Evolutionary conservation across 225 moss, liverwort and hornwort genomes (phyloP).

Genomic region (Rhytidiadelphus loreus): DNA sequence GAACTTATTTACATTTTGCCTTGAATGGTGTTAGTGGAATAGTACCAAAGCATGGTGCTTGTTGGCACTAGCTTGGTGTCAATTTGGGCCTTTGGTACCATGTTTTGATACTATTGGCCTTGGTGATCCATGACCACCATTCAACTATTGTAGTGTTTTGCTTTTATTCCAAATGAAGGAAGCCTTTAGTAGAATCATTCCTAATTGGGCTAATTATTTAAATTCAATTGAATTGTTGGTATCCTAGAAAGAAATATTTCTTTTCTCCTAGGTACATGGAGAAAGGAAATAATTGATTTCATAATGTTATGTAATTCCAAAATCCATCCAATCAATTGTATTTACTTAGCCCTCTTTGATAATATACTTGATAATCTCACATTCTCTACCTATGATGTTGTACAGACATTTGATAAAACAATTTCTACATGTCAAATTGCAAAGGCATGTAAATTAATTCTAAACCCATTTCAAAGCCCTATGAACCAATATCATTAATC

Average conservation of each 20-base stretch:
- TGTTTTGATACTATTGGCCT: not conserved
- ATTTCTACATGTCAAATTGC: not conserved
- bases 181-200: not conserved
- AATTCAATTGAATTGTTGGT: not conserved
- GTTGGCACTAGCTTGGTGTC: not conserved
- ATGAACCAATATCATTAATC: not conserved
- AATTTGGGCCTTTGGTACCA: not conserved
- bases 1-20: not conserved
- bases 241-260: not conserved
- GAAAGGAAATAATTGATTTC: not conserved
- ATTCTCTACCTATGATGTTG: not conserved
- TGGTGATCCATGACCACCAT: not conserved
- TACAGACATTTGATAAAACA: not conserved
- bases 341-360: not conserved
- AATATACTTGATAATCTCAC: not conserved
- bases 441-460: not conserved
- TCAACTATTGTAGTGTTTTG: not conserved
- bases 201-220: not conserved
- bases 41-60: not conserved
- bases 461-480: not conserved
- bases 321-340: not conserved
- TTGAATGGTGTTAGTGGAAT: not conserved
- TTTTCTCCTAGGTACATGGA: not conserved
- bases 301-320: not conserved
- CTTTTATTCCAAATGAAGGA: not conserved